These are phyloP conservation scores for Phytophthora sojae DNA, from an alignment of 352 stramenopile genomes.

Conservation along the genomic window DNA sequence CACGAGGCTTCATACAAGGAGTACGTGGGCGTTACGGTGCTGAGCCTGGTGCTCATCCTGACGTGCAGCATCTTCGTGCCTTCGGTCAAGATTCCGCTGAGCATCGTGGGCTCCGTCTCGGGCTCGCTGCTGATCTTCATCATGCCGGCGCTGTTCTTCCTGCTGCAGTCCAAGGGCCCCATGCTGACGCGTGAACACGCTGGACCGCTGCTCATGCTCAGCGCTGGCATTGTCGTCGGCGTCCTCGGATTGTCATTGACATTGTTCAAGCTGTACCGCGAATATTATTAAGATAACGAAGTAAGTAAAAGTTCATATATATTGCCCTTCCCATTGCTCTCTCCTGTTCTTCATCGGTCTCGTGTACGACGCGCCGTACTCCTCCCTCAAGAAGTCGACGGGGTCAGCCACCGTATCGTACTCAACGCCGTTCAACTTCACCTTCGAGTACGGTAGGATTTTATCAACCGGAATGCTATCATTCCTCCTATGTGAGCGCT, in stretches of 20 bases:
- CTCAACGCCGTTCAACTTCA: slow-evolving; percentile 43
- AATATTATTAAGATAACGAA: slow-evolving; percentile 43
- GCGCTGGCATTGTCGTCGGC: slow-evolving; percentile 51
- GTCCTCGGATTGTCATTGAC: slow-evolving; percentile 50
- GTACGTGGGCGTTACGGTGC: slow-evolving; percentile 56
- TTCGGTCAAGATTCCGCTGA: slow-evolving; percentile 80
- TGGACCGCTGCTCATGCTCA: slow-evolving; percentile 72
- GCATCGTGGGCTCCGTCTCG: slow-evolving; percentile 78
- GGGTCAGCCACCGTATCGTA: slow-evolving; percentile 54
- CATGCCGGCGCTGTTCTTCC: slow-evolving; percentile 81
- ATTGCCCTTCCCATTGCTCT: slow-evolving; percentile 7
- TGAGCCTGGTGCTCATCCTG: slow-evolving; percentile 67
- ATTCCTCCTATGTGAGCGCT: slow-evolving; percentile 22
- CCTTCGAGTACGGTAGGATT: slow-evolving; percentile 40
- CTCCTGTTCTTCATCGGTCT: slow-evolving; percentile 21
- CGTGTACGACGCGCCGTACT: slow-evolving; percentile 51
- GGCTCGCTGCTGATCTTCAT: slow-evolving; percentile 87
- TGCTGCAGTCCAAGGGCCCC: slow-evolving; percentile 59
- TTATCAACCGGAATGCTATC: slow-evolving; percentile 31
- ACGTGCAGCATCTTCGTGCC: slow-evolving; percentile 79
- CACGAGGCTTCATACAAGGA: slow-evolving; percentile 56
- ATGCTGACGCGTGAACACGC: slow-evolving; percentile 50
- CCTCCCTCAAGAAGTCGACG: slow-evolving; percentile 50
- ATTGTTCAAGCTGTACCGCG: slow-evolving; percentile 51
- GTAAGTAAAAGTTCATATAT: slow-evolving; percentile 28